Evolutionary conservation across 2,329 filamentous ascomycete genomes (phyloP).

Genomic region (Colletotrichum acutatum): DNA sequence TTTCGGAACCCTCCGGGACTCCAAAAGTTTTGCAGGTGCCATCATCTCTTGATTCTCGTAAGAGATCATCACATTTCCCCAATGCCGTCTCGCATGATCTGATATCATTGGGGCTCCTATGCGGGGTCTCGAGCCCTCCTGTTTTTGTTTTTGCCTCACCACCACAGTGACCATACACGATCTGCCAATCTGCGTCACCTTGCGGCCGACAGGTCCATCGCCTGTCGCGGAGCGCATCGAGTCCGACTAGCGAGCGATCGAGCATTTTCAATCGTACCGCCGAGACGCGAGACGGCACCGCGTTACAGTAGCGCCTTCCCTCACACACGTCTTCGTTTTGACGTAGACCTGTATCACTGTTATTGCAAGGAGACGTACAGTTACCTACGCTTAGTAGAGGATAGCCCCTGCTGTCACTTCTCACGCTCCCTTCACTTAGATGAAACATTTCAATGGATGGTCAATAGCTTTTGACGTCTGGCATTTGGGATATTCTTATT

Average conservation of each 20-base stretch:
- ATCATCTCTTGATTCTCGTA: conserved; percentile 22
- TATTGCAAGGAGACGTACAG: not conserved
- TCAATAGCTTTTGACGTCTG: conserved; percentile 31
- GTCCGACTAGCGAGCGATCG: not conserved
- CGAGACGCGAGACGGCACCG: not conserved
- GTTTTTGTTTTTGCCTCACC: conserved; percentile 1
- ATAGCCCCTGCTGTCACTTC: not conserved
- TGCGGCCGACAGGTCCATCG: not conserved
- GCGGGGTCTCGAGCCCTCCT: conserved; percentile 28
- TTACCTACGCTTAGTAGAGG: not conserved
- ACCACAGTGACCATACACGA: not conserved
- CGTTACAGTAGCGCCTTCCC: not conserved
- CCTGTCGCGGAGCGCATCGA: not conserved
- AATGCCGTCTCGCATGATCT: conserved; percentile 14
- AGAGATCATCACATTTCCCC: conserved; percentile 19
- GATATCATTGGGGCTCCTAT: conserved; percentile 26
- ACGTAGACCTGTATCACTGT: too few species aligned
- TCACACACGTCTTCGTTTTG: not conserved
- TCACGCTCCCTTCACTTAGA: not conserved
- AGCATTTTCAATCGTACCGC: not conserved
- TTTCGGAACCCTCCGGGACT: conserved; percentile 10
- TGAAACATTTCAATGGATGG: not conserved
- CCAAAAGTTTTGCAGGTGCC: conserved; percentile 2
- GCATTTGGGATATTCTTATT: conserved; percentile 36
- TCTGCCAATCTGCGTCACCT: not conserved